phyloP scores from a whole-genome alignment of 805 yeast genomes.

The Priceomyces haplophilus region DNA sequence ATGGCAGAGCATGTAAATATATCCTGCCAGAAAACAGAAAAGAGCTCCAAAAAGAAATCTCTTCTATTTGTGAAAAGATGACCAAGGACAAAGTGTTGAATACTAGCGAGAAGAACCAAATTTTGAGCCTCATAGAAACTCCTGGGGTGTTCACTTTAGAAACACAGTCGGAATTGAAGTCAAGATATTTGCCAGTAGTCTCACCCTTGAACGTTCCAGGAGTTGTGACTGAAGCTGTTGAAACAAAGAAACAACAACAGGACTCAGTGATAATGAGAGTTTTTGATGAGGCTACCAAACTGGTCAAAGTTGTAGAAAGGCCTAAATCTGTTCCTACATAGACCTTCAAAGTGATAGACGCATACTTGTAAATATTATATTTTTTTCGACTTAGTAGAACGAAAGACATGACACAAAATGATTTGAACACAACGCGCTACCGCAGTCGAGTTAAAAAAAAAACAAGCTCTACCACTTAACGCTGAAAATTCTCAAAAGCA shows the following conservation, averaged over 20 bases:
- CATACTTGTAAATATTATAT: not conserved
- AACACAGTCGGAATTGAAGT: conserved; percentile 39
- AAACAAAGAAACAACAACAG: conserved; percentile 45
- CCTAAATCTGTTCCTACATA: conserved; percentile 31
- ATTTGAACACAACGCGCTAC: not conserved
- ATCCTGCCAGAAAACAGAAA: conserved; percentile 28
- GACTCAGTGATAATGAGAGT: conserved; percentile 50
- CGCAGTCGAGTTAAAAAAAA: conserved; percentile 1
- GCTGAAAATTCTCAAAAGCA: no score
- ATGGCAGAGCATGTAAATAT: conserved; percentile 38
- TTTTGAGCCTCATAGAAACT: conserved; percentile 42
- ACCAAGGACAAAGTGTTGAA: conserved; percentile 26
- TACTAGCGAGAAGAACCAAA: conserved; percentile 36
- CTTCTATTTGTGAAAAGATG: conserved; percentile 16
- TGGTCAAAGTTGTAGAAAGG: conserved; percentile 47
- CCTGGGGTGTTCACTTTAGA: conserved; percentile 37
- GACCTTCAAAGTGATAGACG: not conserved
- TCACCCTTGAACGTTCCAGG: conserved; percentile 45
- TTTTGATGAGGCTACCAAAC: conserved; percentile 57
- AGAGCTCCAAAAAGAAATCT: conserved; percentile 19
- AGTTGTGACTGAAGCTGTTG: conserved; percentile 33
- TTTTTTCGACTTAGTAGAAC: not conserved
- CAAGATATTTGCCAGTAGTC: conserved; percentile 53
- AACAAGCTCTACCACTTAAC: not conserved
- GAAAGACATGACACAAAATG: conserved; percentile 1